Conservation (phyloP, 176 grass and related monocot genomes). For the Oryza glumipatula region DNA sequence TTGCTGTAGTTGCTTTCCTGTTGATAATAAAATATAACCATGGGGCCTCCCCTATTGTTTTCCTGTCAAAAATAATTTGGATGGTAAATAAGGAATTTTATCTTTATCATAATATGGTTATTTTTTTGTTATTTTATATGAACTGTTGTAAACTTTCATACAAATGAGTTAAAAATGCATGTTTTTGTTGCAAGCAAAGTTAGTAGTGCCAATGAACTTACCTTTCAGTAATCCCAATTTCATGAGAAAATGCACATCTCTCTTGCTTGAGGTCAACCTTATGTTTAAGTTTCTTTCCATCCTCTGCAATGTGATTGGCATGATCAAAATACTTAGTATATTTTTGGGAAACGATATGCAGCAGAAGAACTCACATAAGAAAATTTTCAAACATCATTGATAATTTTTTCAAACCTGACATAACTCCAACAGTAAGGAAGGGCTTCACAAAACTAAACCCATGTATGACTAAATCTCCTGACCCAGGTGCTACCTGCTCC, state of each 20-base stretch:
- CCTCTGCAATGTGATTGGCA: not conserved
- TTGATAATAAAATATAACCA: no score
- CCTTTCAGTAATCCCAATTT: conserved; percentile 38
- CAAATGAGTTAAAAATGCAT: no score
- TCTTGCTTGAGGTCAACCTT: conserved; percentile 39
- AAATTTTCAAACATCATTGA: not conserved
- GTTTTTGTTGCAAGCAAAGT: no score
- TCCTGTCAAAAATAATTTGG: no score
- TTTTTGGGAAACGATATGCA: not conserved
- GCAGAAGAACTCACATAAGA: not conserved
- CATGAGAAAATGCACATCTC: conserved; percentile 30
- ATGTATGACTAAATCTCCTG: conserved; percentile 38
- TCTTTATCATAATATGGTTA: no score
- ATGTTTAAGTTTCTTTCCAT: conserved; percentile 30
- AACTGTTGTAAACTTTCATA: no score
- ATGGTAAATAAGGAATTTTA: no score
- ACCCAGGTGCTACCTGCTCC: conserved; percentile 25
- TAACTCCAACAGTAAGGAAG: conserved; percentile 38
- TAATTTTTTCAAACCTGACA: conserved; percentile 18
- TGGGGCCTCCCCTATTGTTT: no score
- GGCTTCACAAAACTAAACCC: conserved; percentile 10
- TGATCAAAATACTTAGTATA: not conserved
- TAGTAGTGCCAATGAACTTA: conserved; percentile 21
- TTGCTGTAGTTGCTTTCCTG: no score
- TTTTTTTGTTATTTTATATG: no score